Conservation (phyloP, 352 stramenopile genomes). For the Pythium angustatum region DNA sequence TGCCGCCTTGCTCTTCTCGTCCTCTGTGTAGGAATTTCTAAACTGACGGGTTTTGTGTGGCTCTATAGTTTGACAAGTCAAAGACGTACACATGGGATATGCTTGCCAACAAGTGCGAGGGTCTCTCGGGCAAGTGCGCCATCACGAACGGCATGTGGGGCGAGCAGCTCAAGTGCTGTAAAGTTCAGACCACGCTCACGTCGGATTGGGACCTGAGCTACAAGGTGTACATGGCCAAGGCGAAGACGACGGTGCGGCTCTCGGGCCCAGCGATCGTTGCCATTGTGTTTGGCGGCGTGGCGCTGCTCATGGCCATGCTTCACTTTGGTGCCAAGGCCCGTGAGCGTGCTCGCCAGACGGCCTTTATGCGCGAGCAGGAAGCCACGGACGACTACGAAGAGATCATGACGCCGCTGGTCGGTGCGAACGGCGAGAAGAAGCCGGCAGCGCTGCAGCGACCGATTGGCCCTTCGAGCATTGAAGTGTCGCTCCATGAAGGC, state of each 20-base stretch:
- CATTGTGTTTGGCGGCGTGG: conserved; percentile 86
- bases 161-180: conserved; percentile 84
- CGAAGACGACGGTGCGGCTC: conserved; percentile 51
- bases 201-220: conserved; percentile 77
- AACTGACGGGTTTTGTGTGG: background rate
- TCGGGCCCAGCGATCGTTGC: conserved; percentile 68
- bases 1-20: background rate
- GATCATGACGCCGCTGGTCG: conserved; percentile 89
- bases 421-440: conserved; percentile 57
- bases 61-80: conserved; percentile 64
- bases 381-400: conserved; percentile 89
- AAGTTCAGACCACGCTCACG: conserved; percentile 41
- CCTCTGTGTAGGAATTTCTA: background rate
- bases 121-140: conserved; percentile 72
- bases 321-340: conserved; percentile 85
- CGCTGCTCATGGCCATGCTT: conserved; percentile 75
- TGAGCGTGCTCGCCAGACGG: conserved; percentile 77
- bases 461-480: conserved; percentile 63
- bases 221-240: conserved; percentile 63
- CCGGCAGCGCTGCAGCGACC: conserved; percentile 60
- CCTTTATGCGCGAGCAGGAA: conserved; percentile 87
- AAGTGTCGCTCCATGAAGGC: conserved; percentile 85
- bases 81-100: conserved; percentile 85
- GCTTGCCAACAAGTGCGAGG: conserved; percentile 77
- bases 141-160: conserved; percentile 87